These are phyloP conservation scores for Umbelopsis sp. DNA, from an alignment of 371 early-diverging fungal species.

Conservation along the genomic window DNA sequence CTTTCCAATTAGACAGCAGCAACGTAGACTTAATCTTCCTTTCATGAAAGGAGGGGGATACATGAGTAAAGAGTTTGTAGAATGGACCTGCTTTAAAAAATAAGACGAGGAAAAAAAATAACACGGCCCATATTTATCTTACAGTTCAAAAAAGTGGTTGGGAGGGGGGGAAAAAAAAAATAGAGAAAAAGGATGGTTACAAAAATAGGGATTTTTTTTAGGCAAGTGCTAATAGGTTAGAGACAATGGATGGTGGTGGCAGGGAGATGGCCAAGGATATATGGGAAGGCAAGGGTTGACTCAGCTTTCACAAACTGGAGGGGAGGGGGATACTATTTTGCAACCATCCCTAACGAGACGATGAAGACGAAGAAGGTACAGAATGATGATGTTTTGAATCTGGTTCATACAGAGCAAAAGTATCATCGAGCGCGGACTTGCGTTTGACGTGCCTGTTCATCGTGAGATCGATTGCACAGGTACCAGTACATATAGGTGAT, in stretches of 20 bases:
- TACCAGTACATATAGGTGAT: background rate
- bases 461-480: background rate
- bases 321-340: no score
- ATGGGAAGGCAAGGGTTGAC: background rate
- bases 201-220: conserved; percentile 9
- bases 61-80: conserved; percentile 24
- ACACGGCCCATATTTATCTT: background rate
- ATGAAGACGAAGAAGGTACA: background rate
- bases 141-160: background rate
- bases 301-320: background rate
- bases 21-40: no score
- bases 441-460: conserved; percentile 5
- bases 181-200: conserved; percentile 7
- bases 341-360: background rate
- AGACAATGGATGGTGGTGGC: background rate
- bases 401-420: conserved; percentile 5
- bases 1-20: no score
- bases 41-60: background rate
- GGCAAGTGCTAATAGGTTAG: background rate
- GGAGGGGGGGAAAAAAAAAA: background rate
- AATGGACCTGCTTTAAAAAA: background rate
- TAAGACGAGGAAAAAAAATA: no score
- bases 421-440: conserved; percentile 2
- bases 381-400: conserved; percentile 16
- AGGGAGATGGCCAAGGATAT: background rate